Evolutionary conservation across 2,329 filamentous ascomycete genomes (phyloP), one percentile per base, ranked within the genome.

Genomic region (Tolypocladium endophyticum): DNA sequence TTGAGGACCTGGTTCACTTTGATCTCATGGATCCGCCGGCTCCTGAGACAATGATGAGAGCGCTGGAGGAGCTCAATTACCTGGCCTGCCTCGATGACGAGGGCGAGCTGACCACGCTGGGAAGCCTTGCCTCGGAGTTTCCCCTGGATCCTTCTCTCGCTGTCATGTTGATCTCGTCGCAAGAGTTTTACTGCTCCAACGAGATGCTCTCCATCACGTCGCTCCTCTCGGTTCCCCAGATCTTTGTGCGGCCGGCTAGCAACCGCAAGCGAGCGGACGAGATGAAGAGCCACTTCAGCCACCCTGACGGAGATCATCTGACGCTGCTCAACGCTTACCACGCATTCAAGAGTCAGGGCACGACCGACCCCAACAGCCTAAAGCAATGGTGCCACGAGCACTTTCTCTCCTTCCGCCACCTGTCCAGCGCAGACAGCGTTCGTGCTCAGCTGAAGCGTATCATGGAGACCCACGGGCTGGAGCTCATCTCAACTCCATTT

Each of bases 21-120:
- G 95, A 99, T 72, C 82, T 99, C 55, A 97, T 99, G 93, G 94
- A 99, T 68, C 94, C 94, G 30, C 94, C 94, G 0, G 93, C 95
- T 1, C 95, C 94, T 0, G 95, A 99, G 77, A 99, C 95, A 12
- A 87, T 99, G 74, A 99, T 99, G 93, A 87, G 95, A 66, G 94
- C 94, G 3, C 79, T 99, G 28, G 94, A 99, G 74, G 94, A 99
- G 77, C 85, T 99, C 60, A 99, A 99, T 75, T 99, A 97, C 72
- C 83, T 99, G 20, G 92, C 93, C 18, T 97, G 94, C 73, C 83
- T 99, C 7, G 92, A 99, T 69, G 94, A 99, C 68, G 93, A 99
- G 65, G 94, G 94, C 67, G 90, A 97, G 69, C 83, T 99, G 61
- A 99, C 94, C 1, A 78, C 83, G 5, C 82, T 99, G 5, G 94